Evolutionary conservation across 495 filamentous ascomycete species (phyloP).

Genomic region (Podospora conica): DNA sequence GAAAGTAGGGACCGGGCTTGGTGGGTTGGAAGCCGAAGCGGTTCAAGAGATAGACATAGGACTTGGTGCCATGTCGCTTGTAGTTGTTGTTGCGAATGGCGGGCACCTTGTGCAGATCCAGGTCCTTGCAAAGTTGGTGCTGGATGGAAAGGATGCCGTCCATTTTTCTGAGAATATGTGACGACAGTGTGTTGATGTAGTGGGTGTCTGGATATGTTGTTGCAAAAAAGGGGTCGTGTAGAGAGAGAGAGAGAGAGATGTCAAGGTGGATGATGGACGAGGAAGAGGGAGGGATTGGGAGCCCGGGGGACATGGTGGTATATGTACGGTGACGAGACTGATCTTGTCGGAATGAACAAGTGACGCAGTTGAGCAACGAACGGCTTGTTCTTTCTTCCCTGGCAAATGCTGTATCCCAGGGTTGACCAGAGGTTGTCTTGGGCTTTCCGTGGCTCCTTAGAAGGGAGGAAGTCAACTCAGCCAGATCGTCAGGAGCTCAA

Average conservation of each 20-base stretch:
- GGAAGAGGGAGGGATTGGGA: neutral
- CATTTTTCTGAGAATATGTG: slow-evolving; percentile 19
- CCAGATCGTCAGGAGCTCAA: neutral
- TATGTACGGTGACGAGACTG: neutral
- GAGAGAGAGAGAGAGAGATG: neutral
- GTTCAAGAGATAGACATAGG: slow-evolving; percentile 62
- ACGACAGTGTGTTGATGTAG: neutral
- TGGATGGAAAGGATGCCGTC: slow-evolving; percentile 30
- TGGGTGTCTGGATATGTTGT: neutral
- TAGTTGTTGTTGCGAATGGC: slow-evolving; percentile 55
- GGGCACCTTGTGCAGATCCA: slow-evolving; percentile 45
- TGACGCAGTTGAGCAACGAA: neutral
- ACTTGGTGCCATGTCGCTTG: slow-evolving; percentile 60
- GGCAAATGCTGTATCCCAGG: neutral
- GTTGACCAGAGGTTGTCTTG: neutral
- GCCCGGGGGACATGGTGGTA: neutral
- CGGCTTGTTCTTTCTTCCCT: neutral
- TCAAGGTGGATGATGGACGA: neutral
- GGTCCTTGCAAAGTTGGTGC: slow-evolving; percentile 27
- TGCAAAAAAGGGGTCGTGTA: neutral
- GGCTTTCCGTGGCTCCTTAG: neutral
- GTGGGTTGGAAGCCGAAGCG: slow-evolving; percentile 69
- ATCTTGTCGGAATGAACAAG: neutral
- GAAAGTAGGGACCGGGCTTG: slow-evolving; percentile 59
- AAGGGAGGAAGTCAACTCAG: neutral